Conservation (phyloP, 1,139 yeast species). For the Yamadazyma epiphylla region DNA sequence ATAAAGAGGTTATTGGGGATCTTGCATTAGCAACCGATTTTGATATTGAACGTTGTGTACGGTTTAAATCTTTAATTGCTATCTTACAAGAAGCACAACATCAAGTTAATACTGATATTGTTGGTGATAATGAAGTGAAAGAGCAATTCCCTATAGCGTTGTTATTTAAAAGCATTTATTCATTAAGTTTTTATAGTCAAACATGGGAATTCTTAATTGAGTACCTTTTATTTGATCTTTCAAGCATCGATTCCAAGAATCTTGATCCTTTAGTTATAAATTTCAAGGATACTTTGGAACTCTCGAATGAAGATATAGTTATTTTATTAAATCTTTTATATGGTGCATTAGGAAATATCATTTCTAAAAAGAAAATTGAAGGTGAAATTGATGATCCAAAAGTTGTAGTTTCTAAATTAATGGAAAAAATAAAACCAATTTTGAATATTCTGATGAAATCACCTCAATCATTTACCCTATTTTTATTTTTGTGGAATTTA, state of each 20-base stretch:
- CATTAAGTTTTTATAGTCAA: conserved; percentile 15
- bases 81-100: conserved; percentile 7
- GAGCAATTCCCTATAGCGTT: conserved; percentile 1
- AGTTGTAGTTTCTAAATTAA: conserved; percentile 17
- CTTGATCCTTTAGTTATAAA: conserved; percentile 14
- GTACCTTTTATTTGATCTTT: conserved; percentile 40
- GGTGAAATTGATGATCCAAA: conserved; percentile 17
- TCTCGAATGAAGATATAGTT: conserved; percentile 16
- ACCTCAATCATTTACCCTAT: conserved; percentile 15
- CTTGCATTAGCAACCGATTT: no score
- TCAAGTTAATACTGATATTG: not conserved
- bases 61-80: conserved; percentile 32
- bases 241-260: conserved; percentile 20
- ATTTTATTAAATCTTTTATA: conserved; percentile 22
- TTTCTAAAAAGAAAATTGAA: conserved; percentile 15
- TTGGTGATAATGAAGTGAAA: not conserved
- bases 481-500: conserved; percentile 28
- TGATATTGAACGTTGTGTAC: conserved; percentile 25
- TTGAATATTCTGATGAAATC: conserved; percentile 20
- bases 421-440: conserved; percentile 20
- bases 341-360: conserved; percentile 22
- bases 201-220: conserved; percentile 35
- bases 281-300: conserved; percentile 20
- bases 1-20: conserved; percentile 8
- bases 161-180: conserved; percentile 17